Evolutionary conservation across 345 rosid genomes (phyloP).

Genomic region (Citrus medica): DNA sequence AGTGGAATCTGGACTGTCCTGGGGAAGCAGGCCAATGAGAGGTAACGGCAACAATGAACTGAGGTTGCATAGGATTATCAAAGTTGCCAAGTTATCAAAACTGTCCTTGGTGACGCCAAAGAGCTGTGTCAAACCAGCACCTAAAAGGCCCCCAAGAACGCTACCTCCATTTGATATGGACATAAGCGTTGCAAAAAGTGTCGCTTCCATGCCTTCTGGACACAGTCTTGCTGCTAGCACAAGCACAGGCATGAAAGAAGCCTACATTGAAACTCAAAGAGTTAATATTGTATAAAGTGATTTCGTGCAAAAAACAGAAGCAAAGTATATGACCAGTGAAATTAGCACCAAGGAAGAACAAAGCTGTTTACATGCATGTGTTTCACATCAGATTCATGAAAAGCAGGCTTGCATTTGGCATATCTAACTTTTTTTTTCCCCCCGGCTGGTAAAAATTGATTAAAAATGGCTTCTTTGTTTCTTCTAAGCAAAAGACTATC

Average conservation of each 20-base stretch:
- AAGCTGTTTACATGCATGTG: not conserved
- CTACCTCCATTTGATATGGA: conserved; percentile 92
- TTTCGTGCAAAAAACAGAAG: not conserved
- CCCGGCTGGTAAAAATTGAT: not conserved
- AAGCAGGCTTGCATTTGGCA: not conserved
- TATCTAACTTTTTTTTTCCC: too few relatives aligned
- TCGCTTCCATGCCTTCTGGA: conserved; percentile 99
- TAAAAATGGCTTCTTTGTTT: not conserved
- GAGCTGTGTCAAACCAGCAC: conserved; percentile 78
- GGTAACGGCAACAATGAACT: conserved; percentile 96
- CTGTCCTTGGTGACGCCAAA: conserved; percentile 83
- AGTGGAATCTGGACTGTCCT: conserved; percentile 36
- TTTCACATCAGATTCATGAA: not conserved
- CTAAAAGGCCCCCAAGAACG: conserved; percentile 84
- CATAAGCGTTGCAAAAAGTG: conserved; percentile 94
- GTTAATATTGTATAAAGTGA: not conserved
- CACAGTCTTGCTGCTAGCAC: conserved; percentile 88
- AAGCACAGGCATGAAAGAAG: conserved; percentile 96
- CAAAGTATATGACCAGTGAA: not conserved
- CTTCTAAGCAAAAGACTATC: not conserved
- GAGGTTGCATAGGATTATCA: conserved; percentile 87
- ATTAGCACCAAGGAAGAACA: not conserved
- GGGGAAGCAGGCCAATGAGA: conserved; percentile 76
- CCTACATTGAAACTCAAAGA: conserved; percentile 41
- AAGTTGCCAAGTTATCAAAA: conserved; percentile 58